These are phyloP conservation scores for Penstemon barbatus DNA, from an alignment of 257 asterid genomes.

Conservation along the genomic window DNA sequence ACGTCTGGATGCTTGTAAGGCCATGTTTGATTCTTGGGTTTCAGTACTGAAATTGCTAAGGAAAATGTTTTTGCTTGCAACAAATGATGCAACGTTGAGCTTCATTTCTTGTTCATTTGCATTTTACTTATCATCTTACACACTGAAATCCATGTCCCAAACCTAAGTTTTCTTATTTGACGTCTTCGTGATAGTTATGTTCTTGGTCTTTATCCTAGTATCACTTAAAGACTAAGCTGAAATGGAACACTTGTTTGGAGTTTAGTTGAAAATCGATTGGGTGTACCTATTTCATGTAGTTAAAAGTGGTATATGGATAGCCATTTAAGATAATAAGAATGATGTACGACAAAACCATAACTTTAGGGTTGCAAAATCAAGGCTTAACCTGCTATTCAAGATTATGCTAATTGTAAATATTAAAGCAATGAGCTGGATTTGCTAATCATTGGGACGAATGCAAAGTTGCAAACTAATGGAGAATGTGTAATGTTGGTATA, in stretches of 20 bases:
- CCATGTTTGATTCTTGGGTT: no score
- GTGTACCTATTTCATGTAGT: conserved; percentile 6
- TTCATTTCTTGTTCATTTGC: no score
- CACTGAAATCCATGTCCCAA: no score
- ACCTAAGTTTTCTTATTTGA: background rate
- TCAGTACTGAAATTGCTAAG: no score
- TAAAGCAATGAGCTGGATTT: no score
- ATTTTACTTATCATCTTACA: no score
- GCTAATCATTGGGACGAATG: no score
- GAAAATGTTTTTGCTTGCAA: no score
- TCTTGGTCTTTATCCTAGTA: background rate
- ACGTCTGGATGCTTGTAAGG: background rate
- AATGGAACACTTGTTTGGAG: conserved; percentile 16
- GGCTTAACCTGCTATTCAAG: conserved; percentile 11
- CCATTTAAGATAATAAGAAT: background rate
- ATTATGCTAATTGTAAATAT: background rate
- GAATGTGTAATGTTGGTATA: background rate
- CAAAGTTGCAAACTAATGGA: conserved; percentile 11
- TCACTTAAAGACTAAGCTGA: background rate
- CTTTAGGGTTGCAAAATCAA: conserved; percentile 4
- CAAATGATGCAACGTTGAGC: no score
- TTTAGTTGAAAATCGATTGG: conserved; percentile 17
- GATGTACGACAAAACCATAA: background rate
- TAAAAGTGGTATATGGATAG: background rate
- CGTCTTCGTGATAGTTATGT: background rate